Percentiles rank a stretch among this genome's conserved stretches.
phyloP scores from a whole-genome alignment of 2,329 filamentous ascomycete species.

The Pseudocercospora eumusae region DNA sequence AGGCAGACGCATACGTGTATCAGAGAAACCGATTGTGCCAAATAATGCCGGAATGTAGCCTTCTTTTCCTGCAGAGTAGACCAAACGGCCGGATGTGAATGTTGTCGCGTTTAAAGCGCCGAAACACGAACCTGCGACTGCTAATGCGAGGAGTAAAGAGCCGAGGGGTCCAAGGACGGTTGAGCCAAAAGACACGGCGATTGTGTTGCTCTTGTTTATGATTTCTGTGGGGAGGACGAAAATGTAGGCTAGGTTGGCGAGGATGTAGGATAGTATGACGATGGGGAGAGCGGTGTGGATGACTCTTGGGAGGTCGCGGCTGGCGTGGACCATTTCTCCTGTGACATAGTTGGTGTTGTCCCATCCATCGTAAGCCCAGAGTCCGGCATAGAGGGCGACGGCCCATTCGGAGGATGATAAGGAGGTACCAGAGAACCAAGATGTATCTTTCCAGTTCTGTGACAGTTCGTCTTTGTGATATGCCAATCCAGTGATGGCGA shows the following conservation, averaged over 20 bases:
- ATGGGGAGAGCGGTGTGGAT: slow-evolving; percentile 96
- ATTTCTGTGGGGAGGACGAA: slow-evolving; percentile 79
- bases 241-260: slow-evolving; percentile 93
- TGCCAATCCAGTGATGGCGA: slow-evolving; percentile 81
- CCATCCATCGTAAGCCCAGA: slow-evolving; percentile 99
- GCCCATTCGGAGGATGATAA: slow-evolving; percentile 83
- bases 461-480: slow-evolving; percentile 65
- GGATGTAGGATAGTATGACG: slow-evolving; percentile 84
- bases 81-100: slow-evolving; percentile 87
- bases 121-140: slow-evolving; percentile 89
- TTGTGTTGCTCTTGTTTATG: slow-evolving; percentile 86
- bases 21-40: slow-evolving; percentile 73
- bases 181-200: slow-evolving; percentile 90
- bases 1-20: slow-evolving; percentile 42
- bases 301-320: slow-evolving; percentile 84
- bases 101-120: slow-evolving; percentile 91
- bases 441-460: slow-evolving; percentile 74
- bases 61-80: slow-evolving; percentile 94
- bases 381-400: slow-evolving; percentile 87
- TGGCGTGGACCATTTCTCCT: slow-evolving; percentile 91
- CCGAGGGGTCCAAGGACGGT: slow-evolving; percentile 86
- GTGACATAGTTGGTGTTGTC: slow-evolving; percentile 99
- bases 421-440: slow-evolving; percentile 85
- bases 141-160: slow-evolving; percentile 78
- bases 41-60: slow-evolving; percentile 86